Percentiles rank a stretch among this genome's conserved stretches.
These are phyloP conservation scores for Amoebophrya sp. DNA, from an alignment of 169 alveolate genomes.

Conservation along the genomic window DNA sequence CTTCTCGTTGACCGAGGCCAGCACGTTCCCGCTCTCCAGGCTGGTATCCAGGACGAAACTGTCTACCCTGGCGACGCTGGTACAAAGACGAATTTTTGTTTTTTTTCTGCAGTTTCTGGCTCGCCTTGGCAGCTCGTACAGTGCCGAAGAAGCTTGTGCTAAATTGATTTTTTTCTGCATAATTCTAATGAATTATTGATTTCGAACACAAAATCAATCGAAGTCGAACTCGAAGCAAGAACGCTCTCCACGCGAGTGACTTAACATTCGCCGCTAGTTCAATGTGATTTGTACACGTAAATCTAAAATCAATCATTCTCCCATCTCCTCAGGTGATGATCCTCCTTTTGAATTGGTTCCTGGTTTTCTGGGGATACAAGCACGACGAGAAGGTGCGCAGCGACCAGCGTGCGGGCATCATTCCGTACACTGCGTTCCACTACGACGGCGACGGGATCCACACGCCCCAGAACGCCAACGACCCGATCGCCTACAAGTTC, in stretches of 20 bases:
- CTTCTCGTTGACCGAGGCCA: not conserved
- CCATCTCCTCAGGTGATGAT: not conserved
- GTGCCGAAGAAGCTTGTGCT: too few species aligned
- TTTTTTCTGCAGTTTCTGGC: too few species aligned
- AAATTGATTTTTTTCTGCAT: too few species aligned
- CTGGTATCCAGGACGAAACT: not conserved
- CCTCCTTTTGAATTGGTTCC: not conserved
- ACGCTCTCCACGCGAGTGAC: too few species aligned
- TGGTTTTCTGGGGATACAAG: conserved; percentile 20
- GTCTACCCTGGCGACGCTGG: not conserved
- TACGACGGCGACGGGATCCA: not conserved
- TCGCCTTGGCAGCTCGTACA: not conserved
- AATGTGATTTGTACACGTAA: too few species aligned
- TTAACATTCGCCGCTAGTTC: too few species aligned
- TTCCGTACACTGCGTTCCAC: not conserved
- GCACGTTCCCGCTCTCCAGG: not conserved
- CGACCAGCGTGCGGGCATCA: conserved; percentile 11
- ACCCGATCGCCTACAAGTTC: conserved; percentile 33
- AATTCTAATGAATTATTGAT: not conserved
- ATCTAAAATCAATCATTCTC: too few species aligned
- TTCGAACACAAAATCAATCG: too few species aligned
- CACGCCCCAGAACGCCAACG: conserved; percentile 18
- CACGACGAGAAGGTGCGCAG: conserved; percentile 23
- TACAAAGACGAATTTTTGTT: too few species aligned
- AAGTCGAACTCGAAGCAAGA: too few species aligned